These are phyloP conservation scores for Ogataea angusta DNA, from an alignment of 805 yeast genomes.

Conservation along the genomic window DNA sequence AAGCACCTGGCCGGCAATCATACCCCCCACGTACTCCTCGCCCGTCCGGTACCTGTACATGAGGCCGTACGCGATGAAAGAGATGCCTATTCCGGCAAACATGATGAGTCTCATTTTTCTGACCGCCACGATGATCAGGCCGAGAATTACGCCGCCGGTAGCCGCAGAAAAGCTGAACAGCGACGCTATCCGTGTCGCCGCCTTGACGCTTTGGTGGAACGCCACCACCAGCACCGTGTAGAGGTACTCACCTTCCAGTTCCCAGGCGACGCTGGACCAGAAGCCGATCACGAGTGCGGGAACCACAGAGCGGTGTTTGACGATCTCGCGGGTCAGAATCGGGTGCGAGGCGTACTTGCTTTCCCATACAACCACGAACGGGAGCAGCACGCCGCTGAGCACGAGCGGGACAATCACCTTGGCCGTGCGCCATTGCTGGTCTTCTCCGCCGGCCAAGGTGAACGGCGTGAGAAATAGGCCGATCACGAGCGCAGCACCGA, in stretches of 20 bases:
- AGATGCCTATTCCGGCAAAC: slow-evolving; percentile 32
- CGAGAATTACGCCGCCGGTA: slow-evolving; percentile 37
- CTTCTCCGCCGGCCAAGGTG: slow-evolving; percentile 32
- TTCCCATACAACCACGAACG: slow-evolving; percentile 32
- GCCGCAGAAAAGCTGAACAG: slow-evolving; percentile 36
- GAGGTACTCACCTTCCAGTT: slow-evolving; percentile 24
- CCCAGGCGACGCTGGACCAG: not conserved
- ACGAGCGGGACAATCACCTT: slow-evolving; percentile 41
- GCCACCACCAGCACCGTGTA: slow-evolving; percentile 35
- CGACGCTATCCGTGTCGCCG: slow-evolving; percentile 39
- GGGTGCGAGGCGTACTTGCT: slow-evolving; percentile 27
- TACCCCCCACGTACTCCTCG: slow-evolving; percentile 41
- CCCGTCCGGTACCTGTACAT: slow-evolving; percentile 16
- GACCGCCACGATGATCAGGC: slow-evolving; percentile 14
- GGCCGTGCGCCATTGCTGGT: slow-evolving; percentile 35
- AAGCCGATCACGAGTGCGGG: slow-evolving; percentile 32
- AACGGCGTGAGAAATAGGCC: slow-evolving; percentile 40
- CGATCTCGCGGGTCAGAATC: slow-evolving; percentile 16
- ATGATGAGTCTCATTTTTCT: slow-evolving; percentile 42
- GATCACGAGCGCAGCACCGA: slow-evolving; percentile 12
- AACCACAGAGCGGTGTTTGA: slow-evolving; percentile 37
- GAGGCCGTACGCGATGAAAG: slow-evolving; percentile 27
- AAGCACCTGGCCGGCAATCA: slow-evolving; percentile 46
- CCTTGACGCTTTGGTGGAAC: slow-evolving; percentile 27
- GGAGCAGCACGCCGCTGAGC: slow-evolving; percentile 35